phyloP scores from a whole-genome alignment of 2,329 filamentous ascomycete species.

The Penicillium frequentans region DNA sequence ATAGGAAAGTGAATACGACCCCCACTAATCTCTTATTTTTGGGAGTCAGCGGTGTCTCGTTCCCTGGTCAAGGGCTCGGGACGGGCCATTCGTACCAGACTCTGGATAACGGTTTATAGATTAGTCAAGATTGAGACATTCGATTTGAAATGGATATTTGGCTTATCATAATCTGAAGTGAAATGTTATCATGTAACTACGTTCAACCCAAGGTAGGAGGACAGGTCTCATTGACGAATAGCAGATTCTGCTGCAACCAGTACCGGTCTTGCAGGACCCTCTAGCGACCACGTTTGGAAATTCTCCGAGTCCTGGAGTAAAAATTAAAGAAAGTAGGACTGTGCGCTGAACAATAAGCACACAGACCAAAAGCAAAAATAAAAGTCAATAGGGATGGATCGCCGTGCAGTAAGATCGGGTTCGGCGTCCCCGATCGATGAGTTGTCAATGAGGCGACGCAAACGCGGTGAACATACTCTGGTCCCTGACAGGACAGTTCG shows the following conservation, averaged over 20 bases:
- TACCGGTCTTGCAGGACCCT: slow-evolving; percentile 3
- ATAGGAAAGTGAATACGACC: not conserved
- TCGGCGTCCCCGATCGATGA: slow-evolving; percentile 27
- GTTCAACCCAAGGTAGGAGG: not conserved
- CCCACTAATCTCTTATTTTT: not conserved
- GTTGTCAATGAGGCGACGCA: slow-evolving; percentile 22
- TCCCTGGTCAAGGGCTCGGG: slow-evolving; percentile 20
- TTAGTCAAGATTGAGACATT: not conserved
- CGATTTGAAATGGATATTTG: no score
- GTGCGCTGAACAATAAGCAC: not conserved
- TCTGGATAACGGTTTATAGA: slow-evolving; percentile 15
- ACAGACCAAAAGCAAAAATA: slow-evolving; percentile 1
- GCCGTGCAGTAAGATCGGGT: slow-evolving; percentile 19
- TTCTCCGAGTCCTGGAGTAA: slow-evolving; percentile 17
- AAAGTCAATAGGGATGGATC: slow-evolving; percentile 12
- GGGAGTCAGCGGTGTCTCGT: slow-evolving; percentile 1
- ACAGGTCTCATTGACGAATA: not conserved
- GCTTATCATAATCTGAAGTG: not conserved
- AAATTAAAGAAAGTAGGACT: not conserved
- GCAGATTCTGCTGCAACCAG: not conserved
- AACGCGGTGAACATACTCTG: slow-evolving; percentile 12
- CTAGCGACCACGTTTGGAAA: slow-evolving; percentile 16
- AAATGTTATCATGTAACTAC: not conserved
- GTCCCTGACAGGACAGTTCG: slow-evolving; percentile 7
- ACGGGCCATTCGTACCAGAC: slow-evolving; percentile 31